Conservation (phyloP, 176 grass and related monocot genomes). For the Coix lacrymajobi region DNA sequence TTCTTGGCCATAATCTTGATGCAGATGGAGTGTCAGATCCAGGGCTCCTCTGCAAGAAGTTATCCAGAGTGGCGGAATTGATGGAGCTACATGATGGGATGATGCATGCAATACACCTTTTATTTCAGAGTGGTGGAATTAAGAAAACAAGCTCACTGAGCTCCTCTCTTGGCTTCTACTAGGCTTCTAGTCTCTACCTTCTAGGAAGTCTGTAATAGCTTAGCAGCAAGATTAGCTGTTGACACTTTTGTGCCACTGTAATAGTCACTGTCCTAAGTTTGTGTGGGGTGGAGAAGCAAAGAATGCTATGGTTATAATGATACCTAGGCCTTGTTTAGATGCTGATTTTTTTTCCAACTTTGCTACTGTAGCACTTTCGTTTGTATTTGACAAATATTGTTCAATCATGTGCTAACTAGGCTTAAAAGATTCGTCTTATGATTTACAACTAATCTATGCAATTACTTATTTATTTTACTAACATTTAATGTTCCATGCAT, state of each 20-base stretch:
- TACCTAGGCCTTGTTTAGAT: too few species aligned
- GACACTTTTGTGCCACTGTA: not conserved
- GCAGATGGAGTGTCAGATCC: conserved; percentile 51
- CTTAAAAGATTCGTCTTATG: too few species aligned
- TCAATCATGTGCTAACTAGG: too few species aligned
- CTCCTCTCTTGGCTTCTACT: not conserved
- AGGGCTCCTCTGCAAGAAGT: conserved; percentile 37
- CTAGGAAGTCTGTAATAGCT: conserved; percentile 19
- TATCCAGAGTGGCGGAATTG: not conserved
- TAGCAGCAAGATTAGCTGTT: conserved; percentile 3
- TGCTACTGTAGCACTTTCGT: too few species aligned
- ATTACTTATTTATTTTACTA: too few species aligned
- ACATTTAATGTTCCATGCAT: too few species aligned
- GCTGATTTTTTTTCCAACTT: too few species aligned
- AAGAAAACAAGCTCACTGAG: conserved; percentile 13
- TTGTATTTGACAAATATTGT: too few species aligned
- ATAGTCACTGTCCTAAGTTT: not conserved
- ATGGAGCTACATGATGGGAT: conserved; percentile 6
- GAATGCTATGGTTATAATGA: not conserved
- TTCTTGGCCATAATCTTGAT: not conserved
- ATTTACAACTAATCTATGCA: too few species aligned
- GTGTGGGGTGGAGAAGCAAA: not conserved
- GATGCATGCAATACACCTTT: not conserved
- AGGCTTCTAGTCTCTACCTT: not conserved
- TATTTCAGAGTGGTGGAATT: not conserved